Percentiles rank a stretch among this genome's conserved stretches.
These are phyloP conservation scores for Candida boleticola DNA, from an alignment of 805 yeast genomes.

Conservation along the genomic window DNA sequence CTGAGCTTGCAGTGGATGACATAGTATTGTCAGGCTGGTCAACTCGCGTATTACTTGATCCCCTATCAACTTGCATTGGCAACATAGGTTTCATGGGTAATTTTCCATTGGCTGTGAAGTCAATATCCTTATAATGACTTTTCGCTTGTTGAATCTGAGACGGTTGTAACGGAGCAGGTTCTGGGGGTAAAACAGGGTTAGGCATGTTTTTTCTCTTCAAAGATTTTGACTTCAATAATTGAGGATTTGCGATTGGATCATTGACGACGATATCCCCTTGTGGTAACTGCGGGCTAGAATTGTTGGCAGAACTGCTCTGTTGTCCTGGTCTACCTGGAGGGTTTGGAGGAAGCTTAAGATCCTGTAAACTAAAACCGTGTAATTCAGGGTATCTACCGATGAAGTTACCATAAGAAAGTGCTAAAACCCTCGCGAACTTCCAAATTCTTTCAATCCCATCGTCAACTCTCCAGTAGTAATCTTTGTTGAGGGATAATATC, in stretches of 20 bases:
- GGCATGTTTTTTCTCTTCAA: constrained; percentile 22
- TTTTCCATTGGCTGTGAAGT: constrained; percentile 42
- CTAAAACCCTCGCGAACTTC: constrained; percentile 34
- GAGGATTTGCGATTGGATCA: constrained; percentile 21
- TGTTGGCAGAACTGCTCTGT: not conserved
- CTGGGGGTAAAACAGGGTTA: constrained; percentile 17
- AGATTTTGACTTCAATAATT: constrained; percentile 20
- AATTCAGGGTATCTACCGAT: constrained; percentile 38
- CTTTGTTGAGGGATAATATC: constrained; percentile 62
- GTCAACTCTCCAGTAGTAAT: constrained; percentile 68
- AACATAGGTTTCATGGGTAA: constrained; percentile 43
- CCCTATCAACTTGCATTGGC: constrained; percentile 30
- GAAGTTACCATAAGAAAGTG: constrained; percentile 30
- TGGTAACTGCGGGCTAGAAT: not conserved
- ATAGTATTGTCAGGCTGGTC: constrained; percentile 1
- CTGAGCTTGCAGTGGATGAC: not conserved
- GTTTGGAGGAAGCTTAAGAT: constrained; percentile 25
- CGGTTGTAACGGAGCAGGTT: constrained; percentile 11
- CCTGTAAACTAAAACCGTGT: constrained; percentile 30
- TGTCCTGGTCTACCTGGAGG: not conserved
- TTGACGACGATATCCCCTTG: constrained; percentile 11
- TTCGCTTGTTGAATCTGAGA: constrained; percentile 4
- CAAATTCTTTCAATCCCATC: constrained; percentile 37
- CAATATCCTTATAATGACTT: constrained; percentile 32
- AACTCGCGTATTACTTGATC: constrained; percentile 4